Base-by-base conservation (phyloP, 129 eudicot species). In the Apium graveolens region DNA sequence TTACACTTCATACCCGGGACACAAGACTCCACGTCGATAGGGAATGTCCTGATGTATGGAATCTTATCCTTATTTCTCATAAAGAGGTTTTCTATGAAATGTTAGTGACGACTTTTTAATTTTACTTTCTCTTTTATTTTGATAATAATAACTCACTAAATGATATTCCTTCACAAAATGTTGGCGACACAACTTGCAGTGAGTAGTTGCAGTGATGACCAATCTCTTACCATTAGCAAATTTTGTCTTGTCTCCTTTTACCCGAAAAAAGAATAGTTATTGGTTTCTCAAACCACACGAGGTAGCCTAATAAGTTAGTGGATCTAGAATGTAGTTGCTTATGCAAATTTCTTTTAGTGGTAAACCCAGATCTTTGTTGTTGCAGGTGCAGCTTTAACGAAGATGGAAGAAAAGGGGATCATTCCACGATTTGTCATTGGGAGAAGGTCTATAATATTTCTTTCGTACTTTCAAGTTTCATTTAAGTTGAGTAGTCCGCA, bases 351-450 rank as follows among this genome's bases (percentile, higher is more conserved):
- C 49, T 76, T 41, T 49, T 18, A 49, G 62, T 32, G 68, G 29
- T 62, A 51, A 60, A 32, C 38, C 12, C 20, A 27, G 16, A 45
- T 21, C 27, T 11, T 74, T 84, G 39, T 62, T 74, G 70, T 34
- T 87, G 81, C 91, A 91, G 97, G 97, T 82, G 81, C 74, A 70
- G 87, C 91, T 86, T 85, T 92, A 87, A 86, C 83, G 71, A 90
- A 88, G 85, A 81, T 91, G 89, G 91, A 91, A 85, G 83, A 84
- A 76, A 95, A 90, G 77, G 97, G 97, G 78, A 94, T 92, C 76
- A 84, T 95, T 82, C 86, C 86, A 68, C 90, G 99, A 68, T 95
- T 95, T 89, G 95, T 95, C 75, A 90, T 95, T n/a, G 99, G 99
- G 77, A 84, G 97, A 88, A 95, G 97, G 99, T 90, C 55, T 68